Conservation (phyloP, 352 stramenopile genomes). For the Phytophthora cryptogea region DNA sequence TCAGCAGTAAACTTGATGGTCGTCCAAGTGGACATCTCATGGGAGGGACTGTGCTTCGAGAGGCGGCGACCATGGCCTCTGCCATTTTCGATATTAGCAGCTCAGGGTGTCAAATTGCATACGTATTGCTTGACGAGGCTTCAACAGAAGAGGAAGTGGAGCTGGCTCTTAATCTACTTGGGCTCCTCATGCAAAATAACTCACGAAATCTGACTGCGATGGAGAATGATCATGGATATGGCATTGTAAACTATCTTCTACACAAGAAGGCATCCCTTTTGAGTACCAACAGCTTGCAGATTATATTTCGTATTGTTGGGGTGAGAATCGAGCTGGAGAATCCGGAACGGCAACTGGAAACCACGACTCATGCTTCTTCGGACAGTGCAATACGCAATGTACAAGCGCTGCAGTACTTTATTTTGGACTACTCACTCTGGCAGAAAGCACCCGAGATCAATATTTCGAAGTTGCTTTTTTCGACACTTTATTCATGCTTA, state of each 20-base stretch:
- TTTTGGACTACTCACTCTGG: conserved; percentile 77
- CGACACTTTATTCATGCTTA: conserved; percentile 64
- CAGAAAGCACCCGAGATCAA: conserved; percentile 36
- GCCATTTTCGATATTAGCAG: conserved; percentile 48
- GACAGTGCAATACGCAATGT: conserved; percentile 65
- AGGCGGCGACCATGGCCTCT: conserved; percentile 39
- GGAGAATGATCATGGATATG: conserved; percentile 76
- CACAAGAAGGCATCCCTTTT: conserved; percentile 60
- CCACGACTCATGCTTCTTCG: conserved; percentile 6
- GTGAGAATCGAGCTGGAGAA: conserved; percentile 41
- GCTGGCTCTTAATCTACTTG: conserved; percentile 48
- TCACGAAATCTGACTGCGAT: conserved; percentile 55
- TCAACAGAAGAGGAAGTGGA: conserved; percentile 46
- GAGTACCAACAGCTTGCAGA: conserved; percentile 33
- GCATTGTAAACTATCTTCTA: conserved; percentile 68
- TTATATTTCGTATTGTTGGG: conserved; percentile 61
- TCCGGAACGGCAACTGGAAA: conserved; percentile 4
- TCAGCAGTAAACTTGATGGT: conserved; percentile 56
- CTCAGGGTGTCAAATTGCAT: conserved; percentile 59
- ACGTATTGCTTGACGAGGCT: conserved; percentile 54
- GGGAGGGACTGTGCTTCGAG: conserved; percentile 38
- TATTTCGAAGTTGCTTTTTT: conserved; percentile 62
- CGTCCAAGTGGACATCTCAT: conserved; percentile 61
- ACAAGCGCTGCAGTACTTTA: conserved; percentile 70
- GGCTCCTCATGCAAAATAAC: conserved; percentile 38